Conservation (phyloP, 2,329 filamentous ascomycete genomes). For the Beauveria caledonica region DNA sequence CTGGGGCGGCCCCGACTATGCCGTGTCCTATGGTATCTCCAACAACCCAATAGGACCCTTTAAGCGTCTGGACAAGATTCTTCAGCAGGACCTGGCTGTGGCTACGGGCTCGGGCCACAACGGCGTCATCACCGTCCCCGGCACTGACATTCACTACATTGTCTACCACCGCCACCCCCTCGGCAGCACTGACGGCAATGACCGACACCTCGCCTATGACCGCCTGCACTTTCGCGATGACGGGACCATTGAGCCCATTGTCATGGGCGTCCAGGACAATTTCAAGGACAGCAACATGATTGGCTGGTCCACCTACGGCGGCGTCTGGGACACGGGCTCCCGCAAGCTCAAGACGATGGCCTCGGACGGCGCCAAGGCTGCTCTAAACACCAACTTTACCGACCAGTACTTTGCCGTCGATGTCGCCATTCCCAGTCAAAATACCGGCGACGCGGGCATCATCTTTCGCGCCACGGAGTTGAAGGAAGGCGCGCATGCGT, state of each 20-base stretch:
- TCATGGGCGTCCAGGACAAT: slow-evolving; percentile 36
- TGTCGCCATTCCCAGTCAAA: slow-evolving; percentile 14
- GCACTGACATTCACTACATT: slow-evolving; percentile 39
- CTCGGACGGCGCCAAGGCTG: slow-evolving; percentile 18
- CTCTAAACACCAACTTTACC: slow-evolving; percentile 30
- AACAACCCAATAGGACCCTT: slow-evolving; percentile 33
- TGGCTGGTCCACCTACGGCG: slow-evolving; percentile 25
- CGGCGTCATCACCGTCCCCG: slow-evolving; percentile 35
- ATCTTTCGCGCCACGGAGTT: slow-evolving; percentile 26
- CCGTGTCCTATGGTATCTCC: slow-evolving; percentile 36
- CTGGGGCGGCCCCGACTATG: slow-evolving; percentile 39
- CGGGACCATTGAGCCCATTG: slow-evolving; percentile 33
- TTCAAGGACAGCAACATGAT: slow-evolving; percentile 32
- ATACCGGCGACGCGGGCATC: slow-evolving; percentile 23
- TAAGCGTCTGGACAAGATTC: slow-evolving; percentile 28
- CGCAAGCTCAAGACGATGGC: slow-evolving; percentile 17
- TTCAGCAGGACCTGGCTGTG: slow-evolving; percentile 31
- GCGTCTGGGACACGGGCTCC: slow-evolving; percentile 13
- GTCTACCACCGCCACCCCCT: slow-evolving; percentile 37
- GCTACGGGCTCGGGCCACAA: slow-evolving; percentile 37
- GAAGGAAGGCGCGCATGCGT: slow-evolving; percentile 8
- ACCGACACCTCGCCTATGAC: slow-evolving; percentile 39
- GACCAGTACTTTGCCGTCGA: slow-evolving; percentile 25
- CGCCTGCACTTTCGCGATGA: slow-evolving; percentile 37
- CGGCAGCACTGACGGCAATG: slow-evolving; percentile 35